Conservation (phyloP, 495 filamentous ascomycete species). For the Trichoderma virens region DNA sequence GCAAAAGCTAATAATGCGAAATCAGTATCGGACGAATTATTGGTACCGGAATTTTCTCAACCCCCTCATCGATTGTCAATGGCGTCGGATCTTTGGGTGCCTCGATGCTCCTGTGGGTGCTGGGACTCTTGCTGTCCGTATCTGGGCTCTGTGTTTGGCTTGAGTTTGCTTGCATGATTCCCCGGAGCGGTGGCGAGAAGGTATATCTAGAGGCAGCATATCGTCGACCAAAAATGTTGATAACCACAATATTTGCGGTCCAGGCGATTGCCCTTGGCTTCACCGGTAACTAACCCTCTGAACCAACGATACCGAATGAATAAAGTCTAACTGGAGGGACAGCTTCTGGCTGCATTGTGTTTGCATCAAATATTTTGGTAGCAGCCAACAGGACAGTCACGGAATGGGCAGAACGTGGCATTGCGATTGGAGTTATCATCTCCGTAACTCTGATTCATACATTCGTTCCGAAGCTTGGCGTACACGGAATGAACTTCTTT, state of each 20-base stretch:
- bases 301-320: background rate
- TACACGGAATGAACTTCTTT: constrained; percentile 33
- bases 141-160: constrained; percentile 54
- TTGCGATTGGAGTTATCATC: constrained; percentile 31
- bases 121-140: constrained; percentile 51
- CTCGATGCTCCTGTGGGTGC: constrained; percentile 48
- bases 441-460: constrained; percentile 44
- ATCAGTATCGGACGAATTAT: constrained; percentile 6
- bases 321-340: background rate
- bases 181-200: constrained; percentile 62
- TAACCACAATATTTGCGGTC: constrained; percentile 58
- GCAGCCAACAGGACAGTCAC: constrained; percentile 26
- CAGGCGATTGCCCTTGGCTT: constrained; percentile 64
- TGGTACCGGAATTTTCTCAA: constrained; percentile 9
- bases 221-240: constrained; percentile 58
- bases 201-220: constrained; percentile 76
- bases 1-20: background rate
- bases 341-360: constrained; percentile 32
- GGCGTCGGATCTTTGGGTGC: constrained; percentile 33
- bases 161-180: constrained; percentile 68
- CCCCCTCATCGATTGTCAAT: constrained; percentile 24
- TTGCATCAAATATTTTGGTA: constrained; percentile 27
- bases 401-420: constrained; percentile 44
- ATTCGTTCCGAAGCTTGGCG: constrained; percentile 43
- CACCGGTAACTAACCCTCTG: constrained; percentile 38